Evolutionary conservation across 2,329 filamentous ascomycete species (phyloP), one percentile per base, ranked within the genome.

Genomic region (Parastagonospora nodorum): DNA sequence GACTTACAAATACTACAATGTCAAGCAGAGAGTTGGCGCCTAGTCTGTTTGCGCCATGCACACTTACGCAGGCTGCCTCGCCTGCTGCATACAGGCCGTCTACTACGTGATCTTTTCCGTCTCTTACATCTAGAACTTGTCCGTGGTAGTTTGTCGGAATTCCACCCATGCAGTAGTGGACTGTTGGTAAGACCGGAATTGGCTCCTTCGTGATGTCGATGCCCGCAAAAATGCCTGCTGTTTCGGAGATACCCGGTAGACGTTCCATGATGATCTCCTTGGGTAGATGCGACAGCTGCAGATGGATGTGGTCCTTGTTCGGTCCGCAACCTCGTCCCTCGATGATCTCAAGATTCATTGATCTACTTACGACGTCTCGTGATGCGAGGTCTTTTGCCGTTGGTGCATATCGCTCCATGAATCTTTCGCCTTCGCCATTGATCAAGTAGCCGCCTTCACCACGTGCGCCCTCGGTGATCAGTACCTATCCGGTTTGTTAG

Each of bases 131-230:
- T 3, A 81, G 58, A 8, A 80, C 78, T 51, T 80, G 74, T 14
- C 78, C 78, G 36, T 76, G 76, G 54, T 74, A 80, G 42, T 80
- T 80, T 2, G 78, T 81, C 7, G 78, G 77, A 10, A 80, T 77
- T 19, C 78, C 78, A 15, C 78, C 78, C 78, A 80, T 81, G 53
- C 77, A 79, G 55, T 80, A 81, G 57, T 81, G 79, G 2, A 81
- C 79, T 1, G 79, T 82, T 0, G 79, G 79, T 4, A 79, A 50
- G 2, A 82, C 79, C 1, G 79, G 79, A 50, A 82, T 81, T 1
- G 78, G 76, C 51, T 81, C 68, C 57, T 71, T 74, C 11, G 77
- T 79, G 16, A 81, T 76, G 53, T 81, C 78, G 12, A 81, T 77
- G 5, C 78, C 78, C 1, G 78, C 75, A 58, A 80, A 81, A 29